Base-by-base conservation (phyloP, 192 early-diverging fungal genomes). In the Spinellus fusiger region DNA sequence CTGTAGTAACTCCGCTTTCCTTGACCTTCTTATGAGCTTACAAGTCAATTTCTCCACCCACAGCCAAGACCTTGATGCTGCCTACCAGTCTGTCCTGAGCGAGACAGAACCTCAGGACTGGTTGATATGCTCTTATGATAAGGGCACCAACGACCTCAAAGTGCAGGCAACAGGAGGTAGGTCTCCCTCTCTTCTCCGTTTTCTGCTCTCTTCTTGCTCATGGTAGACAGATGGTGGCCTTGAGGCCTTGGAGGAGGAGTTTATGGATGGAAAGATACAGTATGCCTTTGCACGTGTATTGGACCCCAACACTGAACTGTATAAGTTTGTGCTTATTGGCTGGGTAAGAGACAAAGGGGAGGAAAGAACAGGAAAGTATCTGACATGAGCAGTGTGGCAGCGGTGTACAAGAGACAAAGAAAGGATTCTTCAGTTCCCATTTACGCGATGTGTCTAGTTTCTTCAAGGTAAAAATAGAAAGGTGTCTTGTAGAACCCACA, bases 171-270 rank as follows among this genome's bases (percentile, higher is more conserved):
- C 74, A 7, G 91, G 91, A 23, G 74, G 76, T 75, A 64, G 56
- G 59, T 6, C 18, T n/a, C 12, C 44, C 25, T 35, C 6, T 23
- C 13, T 33, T 23, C 4, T 46, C 49, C 5, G 15, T 27, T 25
- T 44, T 37, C 12, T 56, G 46, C 20, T 46, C 35, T 32, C 38
- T 49, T 8, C 28, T 40, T 26, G n/a, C n/a, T n/a, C n/a, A n/a
- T 32, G 1, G 7, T 27, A 33, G 32, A 32, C 49, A 85, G 84
- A 77, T 64, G 91, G 79, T 34, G 89, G 85, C 1, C 80, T 96
- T 6, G 92, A 93, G 25, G 90, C 94, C 60, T 82, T 98, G 16
- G 70, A 73, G n/a, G 95, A 98, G 1, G 94, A 95, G 70, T 95
- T 94, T 77, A 79, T 84, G 49, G 93, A 93, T 59, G 83, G 86